These are phyloP conservation scores for Aaosphaeria arxii DNA, from an alignment of 2,329 filamentous ascomycete species.

Conservation along the genomic window DNA sequence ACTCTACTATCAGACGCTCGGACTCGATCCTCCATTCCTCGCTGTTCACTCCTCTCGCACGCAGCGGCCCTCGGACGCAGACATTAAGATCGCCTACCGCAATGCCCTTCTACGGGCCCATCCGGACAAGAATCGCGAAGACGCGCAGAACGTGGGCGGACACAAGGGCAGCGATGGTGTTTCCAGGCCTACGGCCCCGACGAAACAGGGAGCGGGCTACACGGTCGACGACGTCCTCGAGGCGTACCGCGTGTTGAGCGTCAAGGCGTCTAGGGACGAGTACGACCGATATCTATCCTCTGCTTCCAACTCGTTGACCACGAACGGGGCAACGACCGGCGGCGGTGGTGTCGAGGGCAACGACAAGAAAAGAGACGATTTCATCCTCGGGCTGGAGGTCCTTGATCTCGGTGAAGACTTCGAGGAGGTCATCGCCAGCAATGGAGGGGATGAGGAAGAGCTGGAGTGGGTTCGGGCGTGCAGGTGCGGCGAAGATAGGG, in stretches of 20 bases:
- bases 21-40: conserved; percentile 4
- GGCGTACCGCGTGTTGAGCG: conserved; percentile 55
- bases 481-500: conserved; percentile 57
- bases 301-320: too few species aligned
- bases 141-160: neutral
- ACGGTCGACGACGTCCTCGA: conserved; percentile 58
- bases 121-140: conserved; percentile 51
- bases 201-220: conserved; percentile 10
- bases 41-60: too few species aligned
- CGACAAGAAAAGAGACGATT: conserved; percentile 13
- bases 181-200: neutral
- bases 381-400: conserved; percentile 51
- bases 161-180: neutral
- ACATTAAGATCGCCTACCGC: conserved; percentile 42
- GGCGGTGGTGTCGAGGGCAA: too few species aligned
- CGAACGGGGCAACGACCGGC: too few species aligned
- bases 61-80: neutral
- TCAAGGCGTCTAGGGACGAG: conserved; percentile 42
- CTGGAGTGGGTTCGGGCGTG: conserved; percentile 53
- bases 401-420: conserved; percentile 56
- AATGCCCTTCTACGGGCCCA: conserved; percentile 56
- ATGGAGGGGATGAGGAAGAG: conserved; percentile 13
- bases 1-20: conserved; percentile 25
- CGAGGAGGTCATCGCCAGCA: neutral
- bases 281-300: conserved; percentile 19